phyloP scores from a whole-genome alignment of 331 rosid species.

The Quercus lobata region DNA sequence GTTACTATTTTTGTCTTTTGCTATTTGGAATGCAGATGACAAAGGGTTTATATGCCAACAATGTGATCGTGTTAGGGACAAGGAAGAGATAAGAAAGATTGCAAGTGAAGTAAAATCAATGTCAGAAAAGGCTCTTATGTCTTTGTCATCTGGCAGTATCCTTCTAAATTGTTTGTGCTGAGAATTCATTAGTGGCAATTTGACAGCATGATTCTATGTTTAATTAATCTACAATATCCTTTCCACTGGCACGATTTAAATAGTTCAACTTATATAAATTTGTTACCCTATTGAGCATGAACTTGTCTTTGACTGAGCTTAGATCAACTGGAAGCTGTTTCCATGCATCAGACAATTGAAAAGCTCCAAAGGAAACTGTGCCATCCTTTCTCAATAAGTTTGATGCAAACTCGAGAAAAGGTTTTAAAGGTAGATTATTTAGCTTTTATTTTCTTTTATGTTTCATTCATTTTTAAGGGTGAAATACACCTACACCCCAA shows the following conservation, averaged over 20 bases:
- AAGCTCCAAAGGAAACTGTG: constrained; percentile 56
- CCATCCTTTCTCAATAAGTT: constrained; percentile 62
- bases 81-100: constrained; percentile 57
- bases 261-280: neutral
- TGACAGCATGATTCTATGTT: neutral
- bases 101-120: constrained; percentile 58
- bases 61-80: constrained; percentile 65
- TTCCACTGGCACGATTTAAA: neutral
- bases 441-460: neutral
- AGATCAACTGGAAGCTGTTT: constrained; percentile 58
- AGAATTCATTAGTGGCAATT: constrained; percentile 7
- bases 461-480: neutral
- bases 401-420: constrained; percentile 81
- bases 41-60: constrained; percentile 71
- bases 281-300: constrained; percentile 5
- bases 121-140: constrained; percentile 42
- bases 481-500: too few species aligned
- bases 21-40: constrained; percentile 45
- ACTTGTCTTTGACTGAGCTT: constrained; percentile 49
- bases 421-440: constrained; percentile 55
- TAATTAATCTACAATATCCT: neutral
- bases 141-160: constrained; percentile 56
- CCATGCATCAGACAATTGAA: constrained; percentile 48
- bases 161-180: constrained; percentile 29
- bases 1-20: constrained; percentile 1